Evolutionary conservation across 352 stramenopile species (phyloP).

Genomic region (Blastocystis sp.): DNA sequence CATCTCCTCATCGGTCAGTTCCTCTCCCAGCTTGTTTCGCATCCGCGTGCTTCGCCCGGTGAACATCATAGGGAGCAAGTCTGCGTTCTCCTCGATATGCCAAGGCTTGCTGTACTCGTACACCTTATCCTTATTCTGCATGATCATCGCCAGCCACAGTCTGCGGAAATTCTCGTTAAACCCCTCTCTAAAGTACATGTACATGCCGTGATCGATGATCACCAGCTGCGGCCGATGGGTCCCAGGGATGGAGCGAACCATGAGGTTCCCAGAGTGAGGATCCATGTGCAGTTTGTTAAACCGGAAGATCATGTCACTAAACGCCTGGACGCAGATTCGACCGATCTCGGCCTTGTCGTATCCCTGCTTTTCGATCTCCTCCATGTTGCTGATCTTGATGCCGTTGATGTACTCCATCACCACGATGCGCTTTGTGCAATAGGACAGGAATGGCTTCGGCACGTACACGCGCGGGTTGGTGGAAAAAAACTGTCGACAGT

Average conservation of each 20-base stretch:
- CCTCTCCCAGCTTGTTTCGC: constrained; percentile 30
- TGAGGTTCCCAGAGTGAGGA: constrained; percentile 46
- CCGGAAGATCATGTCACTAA: constrained; percentile 56
- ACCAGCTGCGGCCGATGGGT: constrained; percentile 28
- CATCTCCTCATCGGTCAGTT: constrained; percentile 36
- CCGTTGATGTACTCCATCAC: constrained; percentile 61
- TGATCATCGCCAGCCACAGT: constrained; percentile 57
- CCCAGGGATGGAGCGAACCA: constrained; percentile 24
- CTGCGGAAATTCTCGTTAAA: constrained; percentile 28
- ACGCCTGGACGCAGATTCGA: constrained; percentile 5
- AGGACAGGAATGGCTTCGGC: background rate
- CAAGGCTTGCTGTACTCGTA: constrained; percentile 5
- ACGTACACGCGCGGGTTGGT: background rate
- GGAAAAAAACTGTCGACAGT: constrained; percentile 20
- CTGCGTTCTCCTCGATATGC: background rate
- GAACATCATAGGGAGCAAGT: constrained; percentile 20
- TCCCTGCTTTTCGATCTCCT: background rate
- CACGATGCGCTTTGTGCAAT: constrained; percentile 43
- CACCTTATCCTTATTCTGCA: constrained; percentile 18
- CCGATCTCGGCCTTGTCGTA: background rate
- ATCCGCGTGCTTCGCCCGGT: background rate
- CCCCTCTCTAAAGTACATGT: constrained; percentile 25
- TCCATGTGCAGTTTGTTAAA: constrained; percentile 56
- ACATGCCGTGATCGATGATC: constrained; percentile 60
- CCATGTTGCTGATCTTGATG: constrained; percentile 18